Conservation (phyloP, 2,329 filamentous ascomycete genomes). For the Colletotrichum chlorophyti region DNA sequence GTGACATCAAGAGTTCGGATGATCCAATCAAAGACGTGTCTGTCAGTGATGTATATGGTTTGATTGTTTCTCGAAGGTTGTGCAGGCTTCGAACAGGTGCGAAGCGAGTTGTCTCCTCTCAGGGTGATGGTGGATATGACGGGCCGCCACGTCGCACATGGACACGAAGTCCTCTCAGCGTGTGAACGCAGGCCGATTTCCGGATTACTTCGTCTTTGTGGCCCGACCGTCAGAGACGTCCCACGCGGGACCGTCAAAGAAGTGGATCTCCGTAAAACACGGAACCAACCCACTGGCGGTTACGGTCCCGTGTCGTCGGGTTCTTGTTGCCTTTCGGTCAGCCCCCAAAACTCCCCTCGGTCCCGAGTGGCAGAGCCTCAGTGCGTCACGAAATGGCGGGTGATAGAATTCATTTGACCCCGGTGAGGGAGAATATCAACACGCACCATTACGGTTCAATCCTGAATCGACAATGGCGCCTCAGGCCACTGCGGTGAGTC, state of each 20-base stretch:
- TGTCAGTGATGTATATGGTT: no score
- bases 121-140: neutral
- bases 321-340: neutral
- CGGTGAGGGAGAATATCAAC: no score
- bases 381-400: no score
- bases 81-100: no score
- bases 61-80: neutral
- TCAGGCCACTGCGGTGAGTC: neutral
- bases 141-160: neutral
- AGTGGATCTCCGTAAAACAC: conserved; percentile 24
- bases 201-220: no score
- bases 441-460: no score
- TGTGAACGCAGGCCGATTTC: conserved; percentile 19
- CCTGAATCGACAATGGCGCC: no score
- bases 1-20: conserved; percentile 16
- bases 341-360: neutral
- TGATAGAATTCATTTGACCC: no score
- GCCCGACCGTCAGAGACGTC: conserved; percentile 4
- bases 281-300: conserved; percentile 1
- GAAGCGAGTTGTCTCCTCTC: neutral
- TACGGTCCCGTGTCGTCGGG: conserved; percentile 13
- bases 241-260: no score
- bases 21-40: conserved; percentile 17
- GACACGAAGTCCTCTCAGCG: conserved; percentile 8
- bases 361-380: neutral